These are phyloP conservation scores for Sugiyamaella lignohabitans DNA, from an alignment of 805 yeast species.

Conservation along the genomic window DNA sequence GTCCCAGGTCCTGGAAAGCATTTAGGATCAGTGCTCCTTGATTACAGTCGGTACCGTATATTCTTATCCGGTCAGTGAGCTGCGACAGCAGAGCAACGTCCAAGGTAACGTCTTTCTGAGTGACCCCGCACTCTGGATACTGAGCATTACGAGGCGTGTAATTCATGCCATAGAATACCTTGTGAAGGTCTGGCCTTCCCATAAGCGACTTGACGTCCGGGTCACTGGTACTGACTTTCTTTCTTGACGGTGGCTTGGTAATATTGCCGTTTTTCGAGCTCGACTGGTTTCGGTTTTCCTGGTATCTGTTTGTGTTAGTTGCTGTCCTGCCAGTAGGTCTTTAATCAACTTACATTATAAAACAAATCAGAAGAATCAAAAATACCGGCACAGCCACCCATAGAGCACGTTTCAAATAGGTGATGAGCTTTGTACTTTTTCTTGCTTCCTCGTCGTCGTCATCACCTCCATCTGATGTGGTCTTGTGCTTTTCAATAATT, in stretches of 20 bases:
- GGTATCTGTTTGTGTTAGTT: neutral
- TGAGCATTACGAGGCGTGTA: constrained; percentile 52
- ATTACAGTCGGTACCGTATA: constrained; percentile 57
- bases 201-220: constrained; percentile 35
- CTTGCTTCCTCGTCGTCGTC: too few species aligned
- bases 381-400: constrained; percentile 1
- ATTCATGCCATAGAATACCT: constrained; percentile 50
- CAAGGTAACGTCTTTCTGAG: constrained; percentile 42
- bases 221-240: constrained; percentile 11
- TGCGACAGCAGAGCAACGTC: constrained; percentile 55
- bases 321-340: neutral
- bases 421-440: neutral
- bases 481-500: too few species aligned
- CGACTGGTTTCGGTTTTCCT: neutral
- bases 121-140: constrained; percentile 48
- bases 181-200: constrained; percentile 31
- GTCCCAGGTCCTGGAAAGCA: constrained; percentile 43
- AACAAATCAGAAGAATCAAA: neutral
- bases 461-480: too few species aligned
- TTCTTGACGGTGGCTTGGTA: too few species aligned
- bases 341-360: neutral
- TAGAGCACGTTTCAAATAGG: neutral
- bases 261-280: neutral
- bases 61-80: constrained; percentile 50
- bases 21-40: constrained; percentile 49